phyloP scores from a whole-genome alignment of 257 asterid species.

The Ilex aquifolium region DNA sequence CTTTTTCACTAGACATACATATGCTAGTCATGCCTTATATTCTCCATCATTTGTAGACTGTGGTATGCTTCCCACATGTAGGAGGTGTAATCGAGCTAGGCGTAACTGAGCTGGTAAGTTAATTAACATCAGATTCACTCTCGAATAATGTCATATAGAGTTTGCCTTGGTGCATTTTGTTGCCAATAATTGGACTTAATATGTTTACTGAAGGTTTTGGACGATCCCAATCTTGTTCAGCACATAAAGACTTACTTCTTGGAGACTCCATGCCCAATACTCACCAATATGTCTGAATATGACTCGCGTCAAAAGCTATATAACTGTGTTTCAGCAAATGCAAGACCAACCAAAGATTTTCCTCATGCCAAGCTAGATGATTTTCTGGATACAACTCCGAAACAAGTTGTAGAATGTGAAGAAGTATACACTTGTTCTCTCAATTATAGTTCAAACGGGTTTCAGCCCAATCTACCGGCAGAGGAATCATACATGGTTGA shows the following conservation, averaged over 20 bases:
- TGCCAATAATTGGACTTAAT: not conserved
- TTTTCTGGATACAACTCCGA: no score
- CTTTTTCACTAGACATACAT: no score
- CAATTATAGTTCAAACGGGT: conserved; percentile 40
- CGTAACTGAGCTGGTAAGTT: conserved; percentile 67
- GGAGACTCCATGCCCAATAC: conserved; percentile 30
- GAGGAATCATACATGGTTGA: conserved; percentile 51
- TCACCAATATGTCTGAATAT: conserved; percentile 11
- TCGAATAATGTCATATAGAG: not conserved
- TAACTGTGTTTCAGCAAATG: no score
- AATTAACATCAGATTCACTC: not conserved
- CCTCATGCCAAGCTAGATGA: no score
- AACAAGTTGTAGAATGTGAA: conserved; percentile 11
- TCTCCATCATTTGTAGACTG: conserved; percentile 50
- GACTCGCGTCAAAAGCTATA: no score
- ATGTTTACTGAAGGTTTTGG: conserved; percentile 47
- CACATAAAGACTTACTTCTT: conserved; percentile 51
- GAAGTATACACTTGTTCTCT: conserved; percentile 42
- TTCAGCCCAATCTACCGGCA: conserved; percentile 39
- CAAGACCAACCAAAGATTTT: no score
- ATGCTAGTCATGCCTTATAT: no score
- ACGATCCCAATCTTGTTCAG: conserved; percentile 61
- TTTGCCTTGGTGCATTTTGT: not conserved
- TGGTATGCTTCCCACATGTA: conserved; percentile 78
- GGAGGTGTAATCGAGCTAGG: conserved; percentile 91